Percentiles rank a stretch among this genome's conserved stretches.
These are phyloP conservation scores for Coix lacrymajobi DNA, from an alignment of 176 grass and related monocot genomes.

Conservation along the genomic window DNA sequence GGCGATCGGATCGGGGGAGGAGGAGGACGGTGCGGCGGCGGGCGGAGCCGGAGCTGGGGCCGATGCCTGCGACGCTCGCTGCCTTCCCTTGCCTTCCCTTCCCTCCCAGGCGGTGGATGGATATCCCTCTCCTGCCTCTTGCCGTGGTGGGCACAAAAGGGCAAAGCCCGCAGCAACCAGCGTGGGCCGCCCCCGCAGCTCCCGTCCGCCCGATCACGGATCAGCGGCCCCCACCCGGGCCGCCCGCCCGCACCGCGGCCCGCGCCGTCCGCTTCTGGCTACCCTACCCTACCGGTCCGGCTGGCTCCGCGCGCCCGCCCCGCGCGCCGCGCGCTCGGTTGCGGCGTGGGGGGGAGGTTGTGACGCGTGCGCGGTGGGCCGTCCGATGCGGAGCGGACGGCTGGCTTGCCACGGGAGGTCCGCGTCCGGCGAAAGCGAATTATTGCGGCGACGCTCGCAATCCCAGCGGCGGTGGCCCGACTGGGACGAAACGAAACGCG, in stretches of 20 bases:
- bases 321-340: neutral
- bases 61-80: constrained; percentile 30
- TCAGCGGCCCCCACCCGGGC: no score
- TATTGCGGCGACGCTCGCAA: neutral
- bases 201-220: constrained; percentile 1
- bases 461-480: neutral
- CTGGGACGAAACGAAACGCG: neutral
- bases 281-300: neutral
- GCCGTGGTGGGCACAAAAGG: constrained; percentile 44
- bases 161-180: constrained; percentile 8
- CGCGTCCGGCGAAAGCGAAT: constrained; percentile 13
- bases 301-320: no score
- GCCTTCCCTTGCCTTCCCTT: constrained; percentile 5
- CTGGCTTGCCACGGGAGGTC: neutral
- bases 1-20: constrained; percentile 45
- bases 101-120: constrained; percentile 39
- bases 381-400: constrained; percentile 23
- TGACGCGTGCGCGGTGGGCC: neutral
- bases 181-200: neutral
- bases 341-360: constrained; percentile 6
- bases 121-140: neutral
- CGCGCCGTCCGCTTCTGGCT: constrained; percentile 28
- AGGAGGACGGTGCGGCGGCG: neutral
- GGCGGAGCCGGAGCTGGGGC: constrained; percentile 5
- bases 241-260: constrained; percentile 13